Evolutionary conservation across 1,139 yeast species (phyloP).

Genomic region (Williopsis jadinii): DNA sequence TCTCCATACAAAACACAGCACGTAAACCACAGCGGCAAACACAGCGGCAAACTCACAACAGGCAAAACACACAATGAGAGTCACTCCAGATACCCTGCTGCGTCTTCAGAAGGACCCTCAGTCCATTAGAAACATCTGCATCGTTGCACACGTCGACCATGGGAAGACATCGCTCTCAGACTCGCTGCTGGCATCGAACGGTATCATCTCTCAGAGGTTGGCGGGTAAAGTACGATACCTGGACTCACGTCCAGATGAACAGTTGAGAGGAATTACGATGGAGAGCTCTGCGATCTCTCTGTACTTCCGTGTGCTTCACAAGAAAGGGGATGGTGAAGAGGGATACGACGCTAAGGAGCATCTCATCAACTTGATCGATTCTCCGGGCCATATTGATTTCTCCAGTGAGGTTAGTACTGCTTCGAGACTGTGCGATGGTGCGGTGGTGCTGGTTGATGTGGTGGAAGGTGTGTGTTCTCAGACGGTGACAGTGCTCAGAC

Average conservation of each 20-base stretch:
- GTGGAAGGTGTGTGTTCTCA: slow-evolving; percentile 98
- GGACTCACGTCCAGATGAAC: slow-evolving; percentile 95
- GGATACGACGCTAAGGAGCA: slow-evolving; percentile 53
- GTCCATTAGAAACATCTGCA: slow-evolving; percentile 82
- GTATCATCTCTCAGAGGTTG: slow-evolving; percentile 88
- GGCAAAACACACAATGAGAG: slow-evolving; percentile 18
- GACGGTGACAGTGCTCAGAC: slow-evolving; percentile 89
- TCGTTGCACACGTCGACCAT: slow-evolving; percentile 97
- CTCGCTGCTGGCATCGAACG: slow-evolving; percentile 88
- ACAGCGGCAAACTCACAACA: too few relatives aligned
- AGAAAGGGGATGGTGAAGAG: slow-evolving; percentile 34
- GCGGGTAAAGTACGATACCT: slow-evolving; percentile 93
- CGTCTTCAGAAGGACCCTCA: slow-evolving; percentile 64
- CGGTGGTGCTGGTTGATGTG: slow-evolving; percentile 89
- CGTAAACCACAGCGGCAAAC: too few relatives aligned
- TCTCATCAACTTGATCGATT: slow-evolving; percentile 86
- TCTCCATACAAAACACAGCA: too few relatives aligned
- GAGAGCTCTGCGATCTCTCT: slow-evolving; percentile 90
- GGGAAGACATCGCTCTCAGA: slow-evolving; percentile 96
- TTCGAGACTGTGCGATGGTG: slow-evolving; percentile 93
- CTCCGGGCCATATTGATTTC: slow-evolving; percentile 98
- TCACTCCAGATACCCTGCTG: slow-evolving; percentile 56
- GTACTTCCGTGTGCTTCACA: slow-evolving; percentile 61
- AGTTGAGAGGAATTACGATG: slow-evolving; percentile 94
- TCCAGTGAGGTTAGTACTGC: slow-evolving; percentile 95